Conservation (phyloP, 495 filamentous ascomycete species). For the Talaromyces nanjingensis region DNA sequence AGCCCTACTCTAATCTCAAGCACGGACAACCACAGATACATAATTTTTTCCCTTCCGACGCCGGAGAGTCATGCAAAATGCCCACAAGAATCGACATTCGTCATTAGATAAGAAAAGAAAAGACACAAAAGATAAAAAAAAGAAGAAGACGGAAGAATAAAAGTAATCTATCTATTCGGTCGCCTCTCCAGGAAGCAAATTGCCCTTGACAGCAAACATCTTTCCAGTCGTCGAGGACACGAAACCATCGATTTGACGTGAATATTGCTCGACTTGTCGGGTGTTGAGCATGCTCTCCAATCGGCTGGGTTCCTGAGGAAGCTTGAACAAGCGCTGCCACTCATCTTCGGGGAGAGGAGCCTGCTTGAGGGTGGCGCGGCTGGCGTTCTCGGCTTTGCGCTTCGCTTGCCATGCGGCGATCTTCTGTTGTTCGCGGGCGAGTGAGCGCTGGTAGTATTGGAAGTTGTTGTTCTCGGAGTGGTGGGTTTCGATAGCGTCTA, state of each 20-base stretch:
- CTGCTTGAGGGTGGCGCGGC: conserved; percentile 79
- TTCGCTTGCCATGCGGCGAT: conserved; percentile 93
- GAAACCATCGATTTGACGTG: conserved; percentile 95
- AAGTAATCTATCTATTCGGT: conserved; percentile 27
- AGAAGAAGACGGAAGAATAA: background rate
- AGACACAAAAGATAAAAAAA: background rate
- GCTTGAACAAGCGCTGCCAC: conserved; percentile 96
- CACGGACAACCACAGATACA: conserved; percentile 41
- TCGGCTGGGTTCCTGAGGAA: conserved; percentile 86
- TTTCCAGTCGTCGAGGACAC: conserved; percentile 83
- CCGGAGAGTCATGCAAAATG: conserved; percentile 43
- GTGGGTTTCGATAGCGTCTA: conserved; percentile 94
- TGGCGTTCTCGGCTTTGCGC: conserved; percentile 89
- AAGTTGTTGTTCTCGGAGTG: conserved; percentile 98
- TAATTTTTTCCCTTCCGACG: conserved; percentile 41
- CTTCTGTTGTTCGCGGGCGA: conserved; percentile 93
- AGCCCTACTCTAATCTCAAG: conserved; percentile 6
- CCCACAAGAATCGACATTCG: conserved; percentile 9
- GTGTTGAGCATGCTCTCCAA: conserved; percentile 89
- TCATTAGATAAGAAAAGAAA: conserved; percentile 7
- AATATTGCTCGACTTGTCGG: conserved; percentile 95
- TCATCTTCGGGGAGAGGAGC: conserved; percentile 87
- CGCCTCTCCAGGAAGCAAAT: conserved; percentile 43
- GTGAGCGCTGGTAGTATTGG: conserved; percentile 94
- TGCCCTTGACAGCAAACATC: conserved; percentile 95